Conservation (phyloP, 768 basidiomycete genomes). For the Tephrocybe sp. region DNA sequence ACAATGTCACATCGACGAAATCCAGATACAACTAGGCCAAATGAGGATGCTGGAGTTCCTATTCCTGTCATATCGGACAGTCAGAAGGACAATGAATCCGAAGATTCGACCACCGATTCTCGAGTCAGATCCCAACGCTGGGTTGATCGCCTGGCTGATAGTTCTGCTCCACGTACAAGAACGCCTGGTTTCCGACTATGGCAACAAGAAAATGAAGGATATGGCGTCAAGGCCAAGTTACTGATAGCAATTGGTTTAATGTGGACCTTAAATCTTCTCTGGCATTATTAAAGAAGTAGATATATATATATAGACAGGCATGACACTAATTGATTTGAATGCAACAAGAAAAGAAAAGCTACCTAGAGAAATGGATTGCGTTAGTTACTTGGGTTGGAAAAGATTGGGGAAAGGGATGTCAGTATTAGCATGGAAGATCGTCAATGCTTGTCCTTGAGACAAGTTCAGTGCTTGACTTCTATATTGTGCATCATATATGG, state of each 20-base stretch:
- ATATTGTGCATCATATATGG: conserved; percentile 58
- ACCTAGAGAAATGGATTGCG: not conserved
- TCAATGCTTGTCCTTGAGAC: conserved; percentile 73
- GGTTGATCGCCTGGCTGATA: conserved; percentile 49
- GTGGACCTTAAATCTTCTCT: conserved; percentile 68
- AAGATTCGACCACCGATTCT: conserved; percentile 28
- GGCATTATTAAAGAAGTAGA: conserved; percentile 31
- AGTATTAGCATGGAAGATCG: conserved; percentile 92
- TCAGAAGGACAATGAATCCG: conserved; percentile 17
- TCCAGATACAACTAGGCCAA: conserved; percentile 9
- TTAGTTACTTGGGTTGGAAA: not conserved
- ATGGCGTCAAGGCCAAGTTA: conserved; percentile 40
- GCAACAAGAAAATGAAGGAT: conserved; percentile 27
- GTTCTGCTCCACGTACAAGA: conserved; percentile 20
- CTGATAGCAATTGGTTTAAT: conserved; percentile 41
- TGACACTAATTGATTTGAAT: not conserved
- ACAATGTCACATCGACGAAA: conserved; percentile 11
- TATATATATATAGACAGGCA: not conserved
- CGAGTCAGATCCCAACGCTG: conserved; percentile 40
- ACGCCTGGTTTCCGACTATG: conserved; percentile 27
- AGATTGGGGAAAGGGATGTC: conserved; percentile 28
- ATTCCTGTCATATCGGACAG: conserved; percentile 19
- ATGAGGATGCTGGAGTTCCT: conserved; percentile 17
- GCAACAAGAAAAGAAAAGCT: not conserved
- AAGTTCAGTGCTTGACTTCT: conserved; percentile 91